phyloP scores from a whole-genome alignment of 2,329 filamentous ascomycete genomes.

The Aureobasidium vineae region DNA sequence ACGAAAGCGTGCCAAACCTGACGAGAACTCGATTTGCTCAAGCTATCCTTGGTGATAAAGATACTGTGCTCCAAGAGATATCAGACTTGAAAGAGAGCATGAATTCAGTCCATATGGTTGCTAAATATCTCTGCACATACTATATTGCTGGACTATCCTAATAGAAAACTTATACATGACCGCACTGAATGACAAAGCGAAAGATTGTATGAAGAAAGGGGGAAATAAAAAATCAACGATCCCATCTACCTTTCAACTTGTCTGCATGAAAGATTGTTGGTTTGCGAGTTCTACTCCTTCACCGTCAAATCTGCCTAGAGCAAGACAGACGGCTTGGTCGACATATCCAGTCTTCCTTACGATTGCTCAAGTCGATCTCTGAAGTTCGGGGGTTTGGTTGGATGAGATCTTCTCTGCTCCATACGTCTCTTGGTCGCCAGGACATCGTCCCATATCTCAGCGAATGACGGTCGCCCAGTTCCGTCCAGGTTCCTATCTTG shows the following conservation, averaged over 20 bases:
- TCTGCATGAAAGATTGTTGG: no score
- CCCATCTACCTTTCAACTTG: not conserved
- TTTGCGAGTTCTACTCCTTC: no score
- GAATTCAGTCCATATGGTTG: not conserved
- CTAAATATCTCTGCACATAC: not conserved
- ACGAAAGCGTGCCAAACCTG: not conserved
- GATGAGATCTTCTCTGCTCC: no score
- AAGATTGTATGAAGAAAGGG: no score
- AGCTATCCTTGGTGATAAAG: not conserved
- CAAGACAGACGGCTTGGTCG: no score
- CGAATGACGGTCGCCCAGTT: not conserved
- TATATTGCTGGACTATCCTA: not conserved
- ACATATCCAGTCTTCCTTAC: no score
- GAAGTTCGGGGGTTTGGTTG: no score
- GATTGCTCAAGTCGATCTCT: not conserved
- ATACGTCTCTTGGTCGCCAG: no score
- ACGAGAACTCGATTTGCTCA: not conserved
- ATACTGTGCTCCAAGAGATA: not conserved
- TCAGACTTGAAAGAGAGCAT: not conserved
- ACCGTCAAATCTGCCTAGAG: no score
- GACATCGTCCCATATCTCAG: no score
- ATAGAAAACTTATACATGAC: not conserved
- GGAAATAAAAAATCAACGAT: no score
- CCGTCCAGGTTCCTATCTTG: not conserved
- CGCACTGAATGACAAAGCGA: not conserved